These are phyloP conservation scores for Dactylellina drechsleri DNA, from an alignment of 2,329 filamentous ascomycete genomes.

Conservation along the genomic window DNA sequence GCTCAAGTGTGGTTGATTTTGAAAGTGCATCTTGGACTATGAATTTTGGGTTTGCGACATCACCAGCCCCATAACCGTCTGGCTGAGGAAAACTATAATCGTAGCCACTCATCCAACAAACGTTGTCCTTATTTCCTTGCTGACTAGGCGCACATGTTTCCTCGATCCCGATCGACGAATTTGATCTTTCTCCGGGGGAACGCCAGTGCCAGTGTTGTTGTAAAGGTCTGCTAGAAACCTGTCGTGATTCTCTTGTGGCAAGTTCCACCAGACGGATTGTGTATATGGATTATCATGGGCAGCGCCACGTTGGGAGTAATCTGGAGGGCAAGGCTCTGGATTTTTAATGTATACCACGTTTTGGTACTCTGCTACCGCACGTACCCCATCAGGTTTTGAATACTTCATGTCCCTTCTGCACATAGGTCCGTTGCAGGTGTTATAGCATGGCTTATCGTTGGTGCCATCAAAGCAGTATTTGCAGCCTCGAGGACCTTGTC, in stretches of 20 bases:
- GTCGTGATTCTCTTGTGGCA: not conserved
- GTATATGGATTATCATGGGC: not conserved
- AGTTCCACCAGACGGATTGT: constrained; percentile 6
- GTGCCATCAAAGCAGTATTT: not conserved
- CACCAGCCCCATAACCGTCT: not conserved
- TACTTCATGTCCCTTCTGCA: not conserved
- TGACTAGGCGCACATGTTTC: not conserved
- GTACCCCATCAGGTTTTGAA: not conserved
- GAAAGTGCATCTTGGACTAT: not conserved
- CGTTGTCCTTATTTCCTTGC: not conserved
- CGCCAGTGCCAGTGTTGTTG: not conserved
- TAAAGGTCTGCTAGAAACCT: not conserved
- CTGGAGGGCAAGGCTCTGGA: constrained; percentile 49
- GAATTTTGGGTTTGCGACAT: not conserved
- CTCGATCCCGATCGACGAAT: not conserved
- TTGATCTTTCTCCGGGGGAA: not conserved
- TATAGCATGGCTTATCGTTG: not conserved
- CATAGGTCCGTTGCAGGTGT: not conserved
- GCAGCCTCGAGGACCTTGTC: not conserved
- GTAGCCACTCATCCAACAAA: constrained; percentile 2
- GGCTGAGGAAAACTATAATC: constrained; percentile 15
- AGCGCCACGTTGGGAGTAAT: constrained; percentile 53
- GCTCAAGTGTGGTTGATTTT: not conserved
- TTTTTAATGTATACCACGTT: not conserved
- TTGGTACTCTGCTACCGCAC: not conserved